Conservation (phyloP, 2,329 filamentous ascomycete species). For the Claviceps sp. region DNA sequence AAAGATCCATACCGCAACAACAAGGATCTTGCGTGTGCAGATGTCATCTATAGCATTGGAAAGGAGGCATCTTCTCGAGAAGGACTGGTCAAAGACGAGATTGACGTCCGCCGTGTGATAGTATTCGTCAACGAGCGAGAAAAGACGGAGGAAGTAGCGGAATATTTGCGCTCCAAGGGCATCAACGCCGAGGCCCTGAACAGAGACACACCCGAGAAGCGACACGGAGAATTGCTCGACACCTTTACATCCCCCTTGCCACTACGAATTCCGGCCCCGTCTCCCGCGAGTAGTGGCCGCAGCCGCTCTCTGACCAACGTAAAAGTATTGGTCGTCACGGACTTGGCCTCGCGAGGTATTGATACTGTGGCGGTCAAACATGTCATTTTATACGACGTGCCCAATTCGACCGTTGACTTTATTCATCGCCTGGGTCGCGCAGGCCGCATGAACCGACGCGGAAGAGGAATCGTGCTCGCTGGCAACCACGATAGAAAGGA, state of each 20-base stretch:
- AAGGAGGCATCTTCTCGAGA: constrained; percentile 54
- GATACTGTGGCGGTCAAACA: constrained; percentile 85
- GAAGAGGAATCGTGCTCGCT: constrained; percentile 78
- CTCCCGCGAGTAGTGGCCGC: constrained; percentile 18
- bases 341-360: constrained; percentile 83
- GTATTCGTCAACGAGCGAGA: constrained; percentile 97
- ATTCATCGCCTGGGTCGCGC: constrained; percentile 90
- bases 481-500: constrained; percentile 83
- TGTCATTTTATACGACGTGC: constrained; percentile 93
- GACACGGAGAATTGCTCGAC: constrained; percentile 63
- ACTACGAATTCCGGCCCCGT: constrained; percentile 17
- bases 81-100: constrained; percentile 36
- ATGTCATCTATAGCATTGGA: constrained; percentile 87
- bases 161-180: constrained; percentile 70
- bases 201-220: constrained; percentile 67
- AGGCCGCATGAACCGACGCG: constrained; percentile 82
- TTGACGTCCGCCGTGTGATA: constrained; percentile 71
- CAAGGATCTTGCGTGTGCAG: constrained; percentile 83
- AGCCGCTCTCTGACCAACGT: constrained; percentile 54
- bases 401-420: constrained; percentile 94
- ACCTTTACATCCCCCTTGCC: constrained; percentile 51
- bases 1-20: constrained; percentile 90
- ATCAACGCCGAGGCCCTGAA: constrained; percentile 79
- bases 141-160: constrained; percentile 66
- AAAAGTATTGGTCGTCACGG: constrained; percentile 87